phyloP scores from a whole-genome alignment of 2,329 filamentous ascomycete genomes.

The Parasarocladium wereldwijsianum region DNA sequence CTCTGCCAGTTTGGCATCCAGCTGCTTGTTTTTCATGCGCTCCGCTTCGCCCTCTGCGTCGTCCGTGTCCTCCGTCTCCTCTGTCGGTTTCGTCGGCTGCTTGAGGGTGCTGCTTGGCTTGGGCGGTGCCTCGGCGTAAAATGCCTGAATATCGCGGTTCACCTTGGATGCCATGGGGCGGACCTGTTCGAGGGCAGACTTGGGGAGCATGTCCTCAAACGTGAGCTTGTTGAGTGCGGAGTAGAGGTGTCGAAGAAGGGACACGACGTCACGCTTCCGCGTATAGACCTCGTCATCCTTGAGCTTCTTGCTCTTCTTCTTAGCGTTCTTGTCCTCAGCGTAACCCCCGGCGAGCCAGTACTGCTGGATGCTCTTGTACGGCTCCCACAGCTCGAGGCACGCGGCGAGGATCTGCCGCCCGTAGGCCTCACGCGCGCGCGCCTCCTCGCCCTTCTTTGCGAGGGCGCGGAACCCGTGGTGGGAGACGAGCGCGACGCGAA shows the following conservation, averaged over 20 bases:
- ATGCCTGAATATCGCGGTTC: conserved; percentile 21
- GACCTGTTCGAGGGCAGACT: conserved; percentile 17
- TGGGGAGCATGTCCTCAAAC: conserved; percentile 23
- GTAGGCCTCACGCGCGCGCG: conserved; percentile 24
- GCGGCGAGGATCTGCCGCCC: conserved; percentile 35
- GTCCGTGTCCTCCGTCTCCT: conserved; percentile 1
- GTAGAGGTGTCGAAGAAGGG: conserved; percentile 30
- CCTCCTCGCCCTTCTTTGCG: conserved; percentile 15
- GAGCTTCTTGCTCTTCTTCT: conserved; percentile 15
- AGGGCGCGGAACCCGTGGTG: conserved; percentile 22
- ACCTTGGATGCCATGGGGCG: conserved; percentile 18
- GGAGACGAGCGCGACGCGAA: conserved; percentile 37
- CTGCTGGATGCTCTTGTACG: conserved; percentile 25
- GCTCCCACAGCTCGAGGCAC: conserved; percentile 34
- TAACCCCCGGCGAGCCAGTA: conserved; percentile 11
- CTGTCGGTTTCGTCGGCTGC: not conserved
- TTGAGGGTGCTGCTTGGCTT: not conserved
- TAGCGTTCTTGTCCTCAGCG: conserved; percentile 7
- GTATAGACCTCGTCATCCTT: not conserved
- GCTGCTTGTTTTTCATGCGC: conserved; percentile 8
- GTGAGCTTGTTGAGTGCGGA: conserved; percentile 28
- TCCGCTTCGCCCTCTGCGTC: conserved; percentile 9
- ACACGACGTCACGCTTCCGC: conserved; percentile 24
- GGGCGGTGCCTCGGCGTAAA: conserved; percentile 14
- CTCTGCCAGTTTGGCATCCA: conserved; percentile 6